Percentiles rank a stretch among this genome's conserved stretches.
These are phyloP conservation scores for Iris macrosiphon DNA, from an alignment of 106 monocot species.

Conservation along the genomic window DNA sequence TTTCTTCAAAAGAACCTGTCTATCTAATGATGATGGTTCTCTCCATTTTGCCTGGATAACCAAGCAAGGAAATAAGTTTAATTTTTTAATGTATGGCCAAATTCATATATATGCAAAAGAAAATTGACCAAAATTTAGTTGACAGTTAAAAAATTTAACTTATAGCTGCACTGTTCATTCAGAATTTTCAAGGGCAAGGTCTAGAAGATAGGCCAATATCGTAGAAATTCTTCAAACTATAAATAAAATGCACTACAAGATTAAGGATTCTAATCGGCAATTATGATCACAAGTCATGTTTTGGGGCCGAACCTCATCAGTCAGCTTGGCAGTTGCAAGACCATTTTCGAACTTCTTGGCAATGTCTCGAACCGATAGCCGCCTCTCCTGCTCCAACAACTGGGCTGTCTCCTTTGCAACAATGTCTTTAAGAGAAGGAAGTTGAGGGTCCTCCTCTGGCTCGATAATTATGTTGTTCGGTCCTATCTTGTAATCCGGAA, in stretches of 20 bases:
- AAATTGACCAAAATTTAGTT: too few relatives aligned
- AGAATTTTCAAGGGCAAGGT: too few relatives aligned
- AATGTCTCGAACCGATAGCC: conserved; percentile 83
- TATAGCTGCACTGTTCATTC: too few relatives aligned
- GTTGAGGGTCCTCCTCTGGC: conserved; percentile 23
- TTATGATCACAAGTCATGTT: background rate
- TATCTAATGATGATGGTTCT: conserved; percentile 68
- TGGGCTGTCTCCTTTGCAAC: conserved; percentile 75
- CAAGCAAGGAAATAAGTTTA: background rate
- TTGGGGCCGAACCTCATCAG: conserved; percentile 51
- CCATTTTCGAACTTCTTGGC: conserved; percentile 84
- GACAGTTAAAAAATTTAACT: too few relatives aligned
- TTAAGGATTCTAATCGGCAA: too few relatives aligned
- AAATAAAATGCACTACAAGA: too few relatives aligned
- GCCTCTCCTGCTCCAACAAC: conserved; percentile 73
- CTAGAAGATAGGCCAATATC: too few relatives aligned
- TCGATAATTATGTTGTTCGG: conserved; percentile 61
- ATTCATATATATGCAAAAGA: too few relatives aligned
- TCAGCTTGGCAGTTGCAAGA: conserved; percentile 39
- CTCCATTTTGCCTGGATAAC: conserved; percentile 55
- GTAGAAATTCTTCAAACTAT: too few relatives aligned
- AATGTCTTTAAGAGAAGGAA: conserved; percentile 58
- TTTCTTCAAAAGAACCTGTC: conserved; percentile 80
- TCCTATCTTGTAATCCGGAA: conserved; percentile 73
- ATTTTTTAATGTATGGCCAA: too few relatives aligned